Evolutionary conservation across 768 basidiomycete species (phyloP).

Genomic region (Asterophora lycoperdoides): DNA sequence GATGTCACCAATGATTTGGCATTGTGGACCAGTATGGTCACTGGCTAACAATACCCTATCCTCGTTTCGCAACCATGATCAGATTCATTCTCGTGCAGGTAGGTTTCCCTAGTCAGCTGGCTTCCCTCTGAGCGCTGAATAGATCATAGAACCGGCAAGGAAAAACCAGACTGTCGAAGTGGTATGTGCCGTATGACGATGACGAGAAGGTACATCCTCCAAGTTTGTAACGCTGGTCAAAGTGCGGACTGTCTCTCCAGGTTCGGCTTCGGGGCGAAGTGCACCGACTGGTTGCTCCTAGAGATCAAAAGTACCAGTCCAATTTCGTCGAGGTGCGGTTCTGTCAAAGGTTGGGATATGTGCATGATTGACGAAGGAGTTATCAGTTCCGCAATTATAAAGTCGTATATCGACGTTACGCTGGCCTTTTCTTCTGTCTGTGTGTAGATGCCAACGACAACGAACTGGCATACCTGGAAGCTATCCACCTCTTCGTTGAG

Average conservation of each 20-base stretch:
- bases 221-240: neutral
- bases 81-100: constrained; percentile 97
- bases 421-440: constrained; percentile 95
- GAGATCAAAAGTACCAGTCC: constrained; percentile 98
- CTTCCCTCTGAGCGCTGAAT: neutral
- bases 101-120: constrained; percentile 14
- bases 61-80: constrained; percentile 59
- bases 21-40: constrained; percentile 12
- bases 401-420: constrained; percentile 94
- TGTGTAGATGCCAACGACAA: constrained; percentile 99
- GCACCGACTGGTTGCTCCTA: constrained; percentile 89
- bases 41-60: constrained; percentile 13
- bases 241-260: constrained; percentile 34
- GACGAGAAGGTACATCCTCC: constrained; percentile 80
- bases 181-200: constrained; percentile 99
- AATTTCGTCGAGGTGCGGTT: constrained; percentile 93
- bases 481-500: constrained; percentile 97
- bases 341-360: neutral
- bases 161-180: constrained; percentile 94
- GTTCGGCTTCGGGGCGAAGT: constrained; percentile 94
- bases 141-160: constrained; percentile 88
- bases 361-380: constrained; percentile 5
- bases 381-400: constrained; percentile 94
- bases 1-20: constrained; percentile 1
- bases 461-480: constrained; percentile 94